Evolutionary conservation across 108 stramenopile species (phyloP).

Genomic region (Skeletonema menzelii): DNA sequence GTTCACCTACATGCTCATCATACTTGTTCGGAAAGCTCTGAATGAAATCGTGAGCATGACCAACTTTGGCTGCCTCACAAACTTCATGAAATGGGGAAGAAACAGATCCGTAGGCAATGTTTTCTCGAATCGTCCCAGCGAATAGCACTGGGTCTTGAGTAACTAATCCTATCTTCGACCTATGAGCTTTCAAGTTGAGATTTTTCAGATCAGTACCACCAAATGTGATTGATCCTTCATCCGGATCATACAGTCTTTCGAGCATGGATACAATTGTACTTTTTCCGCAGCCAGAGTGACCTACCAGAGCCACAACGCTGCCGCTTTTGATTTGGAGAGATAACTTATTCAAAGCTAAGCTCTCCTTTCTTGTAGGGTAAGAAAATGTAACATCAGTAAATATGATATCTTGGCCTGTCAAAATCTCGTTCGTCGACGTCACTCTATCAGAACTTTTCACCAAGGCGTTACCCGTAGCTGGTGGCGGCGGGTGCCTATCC

Average conservation of each 20-base stretch:
- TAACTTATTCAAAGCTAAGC: slow-evolving; percentile 65
- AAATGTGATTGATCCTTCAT: slow-evolving; percentile 73
- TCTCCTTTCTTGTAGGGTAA: slow-evolving; percentile 90
- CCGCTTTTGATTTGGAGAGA: slow-evolving; percentile 77
- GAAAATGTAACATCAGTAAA: slow-evolving; percentile 82
- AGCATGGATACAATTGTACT: slow-evolving; percentile 90
- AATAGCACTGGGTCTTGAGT: slow-evolving; percentile 86
- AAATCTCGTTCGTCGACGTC: neutral
- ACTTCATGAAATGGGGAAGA: slow-evolving; percentile 68
- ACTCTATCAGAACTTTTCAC: slow-evolving; percentile 22
- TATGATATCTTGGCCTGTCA: slow-evolving; percentile 19
- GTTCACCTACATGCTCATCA: slow-evolving; percentile 85
- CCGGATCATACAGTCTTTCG: slow-evolving; percentile 93
- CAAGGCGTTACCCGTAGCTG: slow-evolving; percentile 62
- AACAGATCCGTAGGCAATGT: slow-evolving; percentile 87
- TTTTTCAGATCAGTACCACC: slow-evolving; percentile 78
- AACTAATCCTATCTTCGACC: slow-evolving; percentile 88
- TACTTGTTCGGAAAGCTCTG: slow-evolving; percentile 77
- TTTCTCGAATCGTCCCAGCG: slow-evolving; percentile 87
- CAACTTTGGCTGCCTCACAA: slow-evolving; percentile 81
- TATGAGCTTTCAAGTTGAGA: slow-evolving; percentile 73
- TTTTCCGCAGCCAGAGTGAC: slow-evolving; percentile 86
- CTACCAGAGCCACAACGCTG: slow-evolving; percentile 91
- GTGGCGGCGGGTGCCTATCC: slow-evolving; percentile 71
- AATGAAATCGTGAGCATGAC: slow-evolving; percentile 93